phyloP scores from a whole-genome alignment of 2,329 filamentous ascomycete genomes.

The Ceratocystis albifundus region DNA sequence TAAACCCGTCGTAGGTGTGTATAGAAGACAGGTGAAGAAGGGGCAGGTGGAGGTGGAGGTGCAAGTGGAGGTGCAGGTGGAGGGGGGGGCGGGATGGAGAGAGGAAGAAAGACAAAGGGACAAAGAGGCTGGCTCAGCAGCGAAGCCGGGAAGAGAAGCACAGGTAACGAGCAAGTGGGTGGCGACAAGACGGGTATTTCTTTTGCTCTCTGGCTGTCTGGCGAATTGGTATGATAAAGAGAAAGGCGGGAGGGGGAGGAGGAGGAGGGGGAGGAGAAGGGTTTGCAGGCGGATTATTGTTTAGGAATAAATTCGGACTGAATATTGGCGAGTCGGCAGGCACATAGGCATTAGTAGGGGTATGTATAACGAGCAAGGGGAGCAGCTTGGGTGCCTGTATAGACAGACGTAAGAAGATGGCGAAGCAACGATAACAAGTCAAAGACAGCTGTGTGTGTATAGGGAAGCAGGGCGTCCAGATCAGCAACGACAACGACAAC shows the following conservation, averaged over 20 bases:
- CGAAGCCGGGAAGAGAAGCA: not conserved
- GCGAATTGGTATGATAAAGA: not conserved
- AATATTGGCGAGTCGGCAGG: not conserved
- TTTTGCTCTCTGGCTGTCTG: not conserved
- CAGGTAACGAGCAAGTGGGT: not conserved
- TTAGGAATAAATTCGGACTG: constrained; percentile 3
- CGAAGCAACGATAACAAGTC: not conserved
- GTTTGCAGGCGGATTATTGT: not conserved
- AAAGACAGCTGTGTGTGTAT: not conserved
- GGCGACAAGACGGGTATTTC: not conserved
- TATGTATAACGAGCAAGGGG: not conserved
- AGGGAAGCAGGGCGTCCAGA: too few relatives aligned
- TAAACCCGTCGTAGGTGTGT: not conserved
- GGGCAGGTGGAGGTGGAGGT: too few relatives aligned
- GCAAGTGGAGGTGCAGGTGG: too few relatives aligned
- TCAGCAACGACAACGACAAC: too few relatives aligned
- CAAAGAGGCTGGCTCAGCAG: not conserved
- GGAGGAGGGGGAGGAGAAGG: too few relatives aligned
- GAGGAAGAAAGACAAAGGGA: not conserved
- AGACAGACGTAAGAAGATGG: not conserved
- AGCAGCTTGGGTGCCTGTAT: not conserved
- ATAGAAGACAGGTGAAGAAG: not conserved
- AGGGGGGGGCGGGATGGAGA: not conserved
- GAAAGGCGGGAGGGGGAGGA: not conserved
- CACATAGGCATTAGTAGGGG: not conserved